Evolutionary conservation across 306 rosid species (phyloP).

Genomic region (Inga leiocalycina): DNA sequence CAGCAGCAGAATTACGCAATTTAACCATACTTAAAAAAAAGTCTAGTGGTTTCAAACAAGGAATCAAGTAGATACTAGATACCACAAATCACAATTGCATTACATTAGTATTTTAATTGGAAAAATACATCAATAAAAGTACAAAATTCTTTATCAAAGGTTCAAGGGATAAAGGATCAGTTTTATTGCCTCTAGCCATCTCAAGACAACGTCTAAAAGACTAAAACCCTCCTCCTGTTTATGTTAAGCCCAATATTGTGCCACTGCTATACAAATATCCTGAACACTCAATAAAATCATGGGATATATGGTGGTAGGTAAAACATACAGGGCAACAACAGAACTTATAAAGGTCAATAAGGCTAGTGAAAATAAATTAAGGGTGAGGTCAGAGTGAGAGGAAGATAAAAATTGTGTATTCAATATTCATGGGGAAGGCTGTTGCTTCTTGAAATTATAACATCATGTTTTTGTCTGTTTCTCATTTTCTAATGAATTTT

Average conservation of each 20-base stretch:
- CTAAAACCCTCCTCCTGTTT: neutral
- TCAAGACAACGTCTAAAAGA: neutral
- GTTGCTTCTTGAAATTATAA: neutral
- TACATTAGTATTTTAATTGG: neutral
- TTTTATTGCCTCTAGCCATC: neutral
- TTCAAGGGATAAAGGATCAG: neutral
- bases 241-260: neutral
- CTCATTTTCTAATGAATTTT: neutral
- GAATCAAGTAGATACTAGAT: neutral
- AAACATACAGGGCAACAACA: neutral
- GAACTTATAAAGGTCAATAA: neutral
- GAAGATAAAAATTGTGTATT: neutral
- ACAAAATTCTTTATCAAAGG: neutral
- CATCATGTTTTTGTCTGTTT: neutral
- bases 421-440: neutral
- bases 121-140: neutral
- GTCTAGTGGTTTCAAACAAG: neutral
- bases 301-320: neutral
- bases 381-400: neutral
- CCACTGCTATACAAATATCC: neutral
- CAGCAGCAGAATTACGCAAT: neutral
- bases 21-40: neutral
- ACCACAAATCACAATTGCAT: neutral
- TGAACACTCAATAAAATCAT: neutral
- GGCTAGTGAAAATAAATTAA: neutral